Base-by-base conservation (phyloP, 257 asterid genomes). In the Solanum neorickii region DNA sequence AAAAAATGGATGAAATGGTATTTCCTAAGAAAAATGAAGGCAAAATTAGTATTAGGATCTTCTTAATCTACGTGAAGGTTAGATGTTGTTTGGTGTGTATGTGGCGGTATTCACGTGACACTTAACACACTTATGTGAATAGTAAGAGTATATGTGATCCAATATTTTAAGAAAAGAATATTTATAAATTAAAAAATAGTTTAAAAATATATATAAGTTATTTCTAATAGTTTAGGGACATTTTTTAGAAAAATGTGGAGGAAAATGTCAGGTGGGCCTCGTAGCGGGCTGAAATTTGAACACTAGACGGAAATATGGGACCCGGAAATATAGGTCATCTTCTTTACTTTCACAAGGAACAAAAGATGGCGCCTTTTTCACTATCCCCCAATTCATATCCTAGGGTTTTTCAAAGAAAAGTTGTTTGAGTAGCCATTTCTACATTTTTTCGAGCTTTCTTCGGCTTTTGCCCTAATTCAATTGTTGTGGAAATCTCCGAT, bases 281-380 rank as follows among this genome's bases (percentile, higher is more conserved):
- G 42, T 47, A 80, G 18, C 68, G 84, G 84, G 84, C 84, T 29
- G 42, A 23, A 80, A 80, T 49, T 47, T 47, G 66, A 62, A 46
- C 41, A 77, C 15, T n/a, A 77, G 11, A 76, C 52, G 56, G 59
- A 75, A 75, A 16, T 5, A 76, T 25, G 9, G 39, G 84, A 37
- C 39, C 39, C 52, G 56, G 35, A 75, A 75, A 16, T 5, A 76
- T 25, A 25, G 39, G 84, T 44, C 62, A 1, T 9, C n/a, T 42
- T 44, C 39, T 73, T 72, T 73, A 77, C 12, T 73, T 44, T 77
- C 9, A 44, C 62, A 49, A 47, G 42, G 21, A 82, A 18, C 12
- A 82, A 69, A 49, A 56, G 59, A 90, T 93, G 94, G 94, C 97
- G 93, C 94, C 88, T 78, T 93, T 91, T 90, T 66, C 82, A 37